Base-by-base conservation (phyloP, 2,329 filamentous ascomycete species). In the Trichoderma endophyticum region DNA sequence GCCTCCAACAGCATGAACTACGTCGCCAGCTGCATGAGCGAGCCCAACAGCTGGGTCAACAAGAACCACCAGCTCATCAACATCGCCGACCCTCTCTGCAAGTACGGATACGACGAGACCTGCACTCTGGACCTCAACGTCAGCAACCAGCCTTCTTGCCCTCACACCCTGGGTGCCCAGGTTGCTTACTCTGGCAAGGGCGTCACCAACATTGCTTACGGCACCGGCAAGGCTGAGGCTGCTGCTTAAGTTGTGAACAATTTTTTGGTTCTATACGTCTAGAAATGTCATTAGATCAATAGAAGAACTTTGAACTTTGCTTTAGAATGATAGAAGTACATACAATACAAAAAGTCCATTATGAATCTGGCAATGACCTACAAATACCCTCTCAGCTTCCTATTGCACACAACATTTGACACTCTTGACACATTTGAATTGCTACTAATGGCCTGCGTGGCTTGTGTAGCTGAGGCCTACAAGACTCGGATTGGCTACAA, bases 1-100 rank as follows among this genome's bases (percentile, higher is more conserved):
- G 87, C 87, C 2, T 77, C 86, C 76, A 89, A 89, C 83, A 86
- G 84, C 81, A 89, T 89, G 83, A 85, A 86, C 80, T 88, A 83
- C 74, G 77, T 88, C 14, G 78, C 83, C 63, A 81, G 80, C 72
- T 89, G 87, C 78, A 79, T 87, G n/a, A 79, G 77, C n/a, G 75
- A 84, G 75, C 77, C 81, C 59, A 79, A 81, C 76, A 87, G 82
- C 81, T 89, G 84, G 83, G 84, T 88, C 57, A 86, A 81, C 72
- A 79, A 84, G 75, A 88, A 89, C 81, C 80, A 86, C 79, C 77
- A 82, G 62, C 82, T 88, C 18, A 84, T 83, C 80, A 89, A 90
- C 81, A 86, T 89, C 61, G 79, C 82, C 70, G 86, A 89, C 77
- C 76, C 84, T 48, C 77, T 82, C 54, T 88, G 87, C 81, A 79